These are phyloP conservation scores for Aeschynomene evenia DNA, from an alignment of 306 rosid species.

Conservation along the genomic window DNA sequence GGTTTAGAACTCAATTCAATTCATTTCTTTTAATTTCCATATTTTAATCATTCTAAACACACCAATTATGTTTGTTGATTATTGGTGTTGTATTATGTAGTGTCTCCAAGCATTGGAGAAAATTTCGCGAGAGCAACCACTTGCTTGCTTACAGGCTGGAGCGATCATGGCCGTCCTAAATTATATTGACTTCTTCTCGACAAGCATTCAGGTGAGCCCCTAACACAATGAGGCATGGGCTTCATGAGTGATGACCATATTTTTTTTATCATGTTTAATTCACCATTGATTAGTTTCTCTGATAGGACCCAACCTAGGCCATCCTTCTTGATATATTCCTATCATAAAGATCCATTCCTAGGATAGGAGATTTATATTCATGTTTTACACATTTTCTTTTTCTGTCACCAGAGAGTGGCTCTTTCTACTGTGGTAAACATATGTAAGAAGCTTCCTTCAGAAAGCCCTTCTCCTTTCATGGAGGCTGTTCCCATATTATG, in stretches of 20 bases:
- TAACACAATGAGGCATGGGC: slow-evolving; percentile 13
- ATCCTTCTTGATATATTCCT: neutral
- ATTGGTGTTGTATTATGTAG: slow-evolving; percentile 43
- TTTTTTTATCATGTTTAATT: neutral
- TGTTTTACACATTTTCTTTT: slow-evolving; percentile 1
- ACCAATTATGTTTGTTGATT: neutral
- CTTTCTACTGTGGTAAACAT: slow-evolving; percentile 92
- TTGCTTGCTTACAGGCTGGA: slow-evolving; percentile 89
- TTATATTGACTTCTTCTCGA: slow-evolving; percentile 88
- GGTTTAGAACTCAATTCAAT: too few species aligned
- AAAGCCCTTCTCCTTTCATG: slow-evolving; percentile 70
- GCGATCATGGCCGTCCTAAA: slow-evolving; percentile 88
- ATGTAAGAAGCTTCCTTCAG: slow-evolving; percentile 92
- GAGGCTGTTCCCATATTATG: slow-evolving; percentile 94
- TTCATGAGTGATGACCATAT: neutral
- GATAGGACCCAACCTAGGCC: too few species aligned
- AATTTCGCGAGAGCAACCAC: slow-evolving; percentile 94
- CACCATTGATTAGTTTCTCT: too few species aligned
- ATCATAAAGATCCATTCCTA: neutral
- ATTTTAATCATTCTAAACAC: too few species aligned
- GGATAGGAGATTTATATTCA: slow-evolving; percentile 8
- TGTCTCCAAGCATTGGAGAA: slow-evolving; percentile 98
- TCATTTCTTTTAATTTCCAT: too few species aligned
- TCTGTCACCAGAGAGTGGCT: slow-evolving; percentile 73
- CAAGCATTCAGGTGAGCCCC: slow-evolving; percentile 74